Evolutionary conservation across 75 land plant species (phyloP).

Genomic region (Pinus albicaulis): DNA sequence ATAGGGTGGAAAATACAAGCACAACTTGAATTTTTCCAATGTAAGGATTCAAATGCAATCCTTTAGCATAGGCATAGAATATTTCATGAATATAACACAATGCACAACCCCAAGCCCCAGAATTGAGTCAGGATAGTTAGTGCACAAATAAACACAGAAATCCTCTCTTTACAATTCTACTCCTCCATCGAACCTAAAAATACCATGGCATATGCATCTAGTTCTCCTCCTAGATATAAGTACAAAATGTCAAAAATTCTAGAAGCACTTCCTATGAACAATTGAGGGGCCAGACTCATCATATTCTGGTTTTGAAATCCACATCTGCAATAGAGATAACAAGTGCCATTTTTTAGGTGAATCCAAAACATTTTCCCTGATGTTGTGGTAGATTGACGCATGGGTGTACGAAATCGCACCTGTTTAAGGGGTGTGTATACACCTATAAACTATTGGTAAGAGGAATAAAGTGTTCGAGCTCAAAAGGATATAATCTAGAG

Average conservation of each 20-base stretch:
- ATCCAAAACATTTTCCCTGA: background rate
- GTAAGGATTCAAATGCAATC: background rate
- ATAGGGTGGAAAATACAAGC: background rate
- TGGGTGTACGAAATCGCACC: too few relatives aligned
- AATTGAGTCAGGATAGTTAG: background rate
- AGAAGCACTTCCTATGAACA: slow-evolving; percentile 36
- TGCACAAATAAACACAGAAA: background rate
- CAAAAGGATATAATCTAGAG: too few relatives aligned
- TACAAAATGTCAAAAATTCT: slow-evolving; percentile 3
- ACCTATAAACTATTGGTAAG: too few relatives aligned
- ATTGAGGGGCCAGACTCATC: slow-evolving; percentile 17
- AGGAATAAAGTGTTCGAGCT: too few relatives aligned
- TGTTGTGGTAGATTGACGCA: too few relatives aligned
- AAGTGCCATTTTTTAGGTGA: background rate
- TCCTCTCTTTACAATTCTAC: background rate
- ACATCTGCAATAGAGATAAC: slow-evolving; percentile 18
- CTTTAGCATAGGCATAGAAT: background rate
- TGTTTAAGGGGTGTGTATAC: too few relatives aligned
- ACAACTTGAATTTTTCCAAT: background rate
- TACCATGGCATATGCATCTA: background rate
- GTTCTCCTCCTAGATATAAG: background rate
- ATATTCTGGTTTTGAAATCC: slow-evolving; percentile 40
- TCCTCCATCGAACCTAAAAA: background rate
- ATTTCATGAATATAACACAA: slow-evolving; percentile 1
- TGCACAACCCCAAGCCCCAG: background rate